Base-by-base conservation (phyloP, 1,284 basidiomycete species). In the Inonotus hispidus region DNA sequence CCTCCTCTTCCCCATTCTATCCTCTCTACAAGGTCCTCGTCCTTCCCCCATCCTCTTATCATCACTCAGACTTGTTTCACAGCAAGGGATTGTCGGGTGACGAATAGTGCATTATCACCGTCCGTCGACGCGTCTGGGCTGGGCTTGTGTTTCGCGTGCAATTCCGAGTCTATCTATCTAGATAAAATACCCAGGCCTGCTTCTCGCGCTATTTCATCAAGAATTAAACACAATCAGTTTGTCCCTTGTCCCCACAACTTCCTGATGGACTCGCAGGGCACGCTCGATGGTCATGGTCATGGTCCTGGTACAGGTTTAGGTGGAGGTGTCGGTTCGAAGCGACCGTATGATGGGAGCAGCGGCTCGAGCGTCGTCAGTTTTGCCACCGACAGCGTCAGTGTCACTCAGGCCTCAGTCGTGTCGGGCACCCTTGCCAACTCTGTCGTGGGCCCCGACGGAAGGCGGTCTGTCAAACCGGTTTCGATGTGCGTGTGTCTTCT, bases 311-410 rank as follows among this genome's bases (percentile, higher is more conserved):
- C 27, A 6, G 47, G 47, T 6, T n/a, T 4, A 7, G 54, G 41
- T 11, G 1, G 21, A 7, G 41, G 14, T 46, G 32, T 16, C 3
- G 14, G 38, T 21, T n/a, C 11, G 7, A 56, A 56, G 11, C 55
- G 55, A 5, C 55, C 41, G 1, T 56, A 56, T 16, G 55, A 46
- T 14, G 41, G 11, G 2, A 46, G 55, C 41, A 56, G 55, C 29
- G 32, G 41, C 41, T 39, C 45, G 41, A 56, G 55, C 41, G 39
- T 56, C 39, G 39, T 46, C 41, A 56, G 55, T 41, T 56, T 56
- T 46, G 55, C 55, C 19, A 43, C 55, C 3, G 55, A 56, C 41
- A 45, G 55, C 16, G 50, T 52, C 32, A 52, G 50, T 16, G 29
- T 52, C 25, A 52, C 50, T 16, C 50, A 52, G 27, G 8, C 5